phyloP scores from a whole-genome alignment of 495 filamentous ascomycete species.

The Penicillium pulvis region DNA sequence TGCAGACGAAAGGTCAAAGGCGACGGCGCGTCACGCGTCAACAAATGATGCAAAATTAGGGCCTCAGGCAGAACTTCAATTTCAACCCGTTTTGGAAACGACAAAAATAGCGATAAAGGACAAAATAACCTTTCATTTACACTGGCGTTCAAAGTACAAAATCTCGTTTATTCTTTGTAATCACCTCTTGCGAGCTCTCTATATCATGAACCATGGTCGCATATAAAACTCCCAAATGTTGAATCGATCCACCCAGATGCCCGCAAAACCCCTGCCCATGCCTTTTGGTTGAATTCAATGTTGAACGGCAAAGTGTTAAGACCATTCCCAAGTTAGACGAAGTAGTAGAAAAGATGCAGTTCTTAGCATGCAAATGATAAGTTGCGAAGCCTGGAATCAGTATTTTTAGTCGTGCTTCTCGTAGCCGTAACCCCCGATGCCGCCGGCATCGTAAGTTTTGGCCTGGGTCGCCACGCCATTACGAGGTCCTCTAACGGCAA shows the following conservation, averaged over 20 bases:
- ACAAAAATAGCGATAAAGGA: background rate
- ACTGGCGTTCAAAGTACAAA: background rate
- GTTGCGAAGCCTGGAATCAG: background rate
- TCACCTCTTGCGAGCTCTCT: constrained; percentile 10
- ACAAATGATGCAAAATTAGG: constrained; percentile 6
- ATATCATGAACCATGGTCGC: constrained; percentile 27
- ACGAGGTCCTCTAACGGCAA: constrained; percentile 78
- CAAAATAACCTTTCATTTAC: background rate
- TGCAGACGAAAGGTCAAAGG: background rate
- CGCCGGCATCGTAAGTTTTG: constrained; percentile 66
- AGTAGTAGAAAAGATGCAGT: constrained; percentile 6
- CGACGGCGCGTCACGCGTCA: constrained; percentile 7
- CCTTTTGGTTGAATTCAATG: constrained; percentile 36
- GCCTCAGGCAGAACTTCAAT: constrained; percentile 6
- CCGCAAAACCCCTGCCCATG: constrained; percentile 28
- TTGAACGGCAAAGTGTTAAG: constrained; percentile 34
- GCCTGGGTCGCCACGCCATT: constrained; percentile 62
- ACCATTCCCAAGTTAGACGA: background rate
- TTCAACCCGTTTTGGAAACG: background rate
- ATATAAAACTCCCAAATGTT: constrained; percentile 38
- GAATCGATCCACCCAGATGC: constrained; percentile 32
- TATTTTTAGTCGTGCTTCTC: constrained; percentile 56
- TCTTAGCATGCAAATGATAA: constrained; percentile 3
- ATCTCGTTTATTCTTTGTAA: background rate
- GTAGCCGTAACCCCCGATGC: constrained; percentile 79